Base-by-base conservation (phyloP, 2,329 filamentous ascomycete species). In the Bipolaris victoriae region DNA sequence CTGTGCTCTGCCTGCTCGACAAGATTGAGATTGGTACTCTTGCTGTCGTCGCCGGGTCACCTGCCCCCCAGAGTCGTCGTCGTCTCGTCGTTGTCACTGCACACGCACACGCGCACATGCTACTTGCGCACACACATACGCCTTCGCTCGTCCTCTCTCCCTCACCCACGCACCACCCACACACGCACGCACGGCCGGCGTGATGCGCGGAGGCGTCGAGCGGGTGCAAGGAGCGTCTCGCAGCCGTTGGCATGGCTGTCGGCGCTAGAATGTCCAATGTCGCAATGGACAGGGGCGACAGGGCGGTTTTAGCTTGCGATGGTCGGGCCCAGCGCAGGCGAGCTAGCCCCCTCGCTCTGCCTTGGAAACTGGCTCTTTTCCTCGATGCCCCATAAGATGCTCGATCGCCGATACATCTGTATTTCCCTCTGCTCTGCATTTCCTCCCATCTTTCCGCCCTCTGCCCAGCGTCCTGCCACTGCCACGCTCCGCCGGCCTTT, bases 201-300 rank as follows among this genome's bases (percentile, higher is more conserved):
- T 55, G 47, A 46, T 46, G 24, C 16, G 24, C 26, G 13, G 9
- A 33, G 20, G 18, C 24, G 22, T 24, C 15, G 31, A 47, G 35
- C 40, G 24, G 43, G 41, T 24, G 45, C 16, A 37, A 11, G 44
- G 37, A 39, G 55, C 44, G 44, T 41, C 43, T 20, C 11, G 50
- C 39, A 54, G 55, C 55, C 50, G 55, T 57, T 57, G 55, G 39
- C 44, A 33, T 45, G 50, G 36, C 55, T 13, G 22, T 26, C 20
- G 31, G 35, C 55, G 45, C 55, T 57, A 57, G 24, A 45, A 18
- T 18, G 24, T 15, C 33, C 31, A 57, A 57, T 57, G 55, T 57
- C 55, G 55, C 55, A 53, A 57, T 57, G 37, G 44, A 57, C 55
- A 57, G 55, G 49, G 55, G 49, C 52, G 50, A 47, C 50, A 57